Percentiles rank a stretch among this genome's conserved stretches.
phyloP scores from a whole-genome alignment of 495 filamentous ascomycete genomes.

The Platismatia glauca region DNA sequence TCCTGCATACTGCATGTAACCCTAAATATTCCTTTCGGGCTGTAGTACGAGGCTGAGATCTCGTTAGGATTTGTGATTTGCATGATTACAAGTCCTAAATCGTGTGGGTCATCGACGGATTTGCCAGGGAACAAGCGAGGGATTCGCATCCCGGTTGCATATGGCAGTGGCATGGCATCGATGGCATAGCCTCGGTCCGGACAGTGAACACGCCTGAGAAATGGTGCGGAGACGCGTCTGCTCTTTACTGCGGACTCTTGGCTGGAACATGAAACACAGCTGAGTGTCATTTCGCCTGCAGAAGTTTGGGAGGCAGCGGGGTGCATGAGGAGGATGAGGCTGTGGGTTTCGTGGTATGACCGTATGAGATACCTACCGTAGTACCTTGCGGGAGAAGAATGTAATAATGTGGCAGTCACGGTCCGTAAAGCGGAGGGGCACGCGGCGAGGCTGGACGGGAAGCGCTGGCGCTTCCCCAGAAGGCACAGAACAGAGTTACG shows the following conservation, averaged over 20 bases:
- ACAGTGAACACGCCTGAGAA: background rate
- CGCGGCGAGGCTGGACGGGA: slow-evolving; percentile 5
- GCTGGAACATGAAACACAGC: too few relatives aligned
- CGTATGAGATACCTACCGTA: background rate
- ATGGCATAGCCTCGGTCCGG: background rate
- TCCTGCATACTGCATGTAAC: too few relatives aligned
- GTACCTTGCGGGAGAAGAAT: background rate
- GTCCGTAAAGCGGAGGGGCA: background rate
- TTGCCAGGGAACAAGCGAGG: slow-evolving; percentile 2
- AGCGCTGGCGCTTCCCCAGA: slow-evolving; percentile 11
- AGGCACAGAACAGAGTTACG: background rate
- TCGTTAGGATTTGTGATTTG: too few relatives aligned
- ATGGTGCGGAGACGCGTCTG: background rate
- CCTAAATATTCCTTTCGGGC: background rate
- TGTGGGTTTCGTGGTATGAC: background rate
- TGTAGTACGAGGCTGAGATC: too few relatives aligned
- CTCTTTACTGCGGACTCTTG: background rate
- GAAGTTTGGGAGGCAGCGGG: too few relatives aligned
- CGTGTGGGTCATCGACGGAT: background rate
- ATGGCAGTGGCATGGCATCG: background rate
- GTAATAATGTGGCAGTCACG: background rate
- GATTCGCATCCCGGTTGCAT: slow-evolving; percentile 7
- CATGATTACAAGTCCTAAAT: background rate
- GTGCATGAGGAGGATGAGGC: background rate
- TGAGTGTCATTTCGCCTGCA: too few relatives aligned